Evolutionary conservation across 768 basidiomycete genomes (phyloP), one percentile per base, ranked within the genome.

Genomic region (Rhizopogon sp.): DNA sequence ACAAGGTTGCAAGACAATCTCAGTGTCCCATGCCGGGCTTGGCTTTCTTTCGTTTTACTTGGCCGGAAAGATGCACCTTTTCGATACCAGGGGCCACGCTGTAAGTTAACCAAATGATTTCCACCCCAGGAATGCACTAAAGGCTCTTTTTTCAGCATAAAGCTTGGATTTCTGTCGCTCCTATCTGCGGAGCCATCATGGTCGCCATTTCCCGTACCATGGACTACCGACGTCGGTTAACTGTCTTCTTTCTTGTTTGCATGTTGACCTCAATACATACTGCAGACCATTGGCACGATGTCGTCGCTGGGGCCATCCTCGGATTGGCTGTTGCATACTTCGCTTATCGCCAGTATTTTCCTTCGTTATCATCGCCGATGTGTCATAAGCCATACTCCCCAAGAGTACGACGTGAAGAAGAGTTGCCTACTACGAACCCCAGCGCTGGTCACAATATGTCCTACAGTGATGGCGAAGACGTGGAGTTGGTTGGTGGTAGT

Each of bases 21-120:
- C 61, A 91, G 93, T 96, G 52, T 92, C 94, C 0, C 98, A 96
- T 66, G 91, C 93, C 6, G 96, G 96, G 1, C 77, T 99, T 7
- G 91, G 90, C 1, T 95, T 94, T 72, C 76, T 98, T 40, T 76
- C 88, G 1, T 86, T 90, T 59, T 98, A 97, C 67, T 72, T 95
- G 6, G 89, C 91, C 10, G 97, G 95, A 2, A 98, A 98, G 70
- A 73, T 96, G 62, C 94, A 95, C 64, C 72, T 98, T 5, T 96
- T 93, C 58, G 93, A 97, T 66, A 76, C 74, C 25, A 78, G 83
- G 44, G 94, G 93, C 3, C 82, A 92, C 65, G 72, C 82, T 54
- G 83, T 88, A 66, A 53, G 79, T 69, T 35, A 16, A 2, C 46
- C 10, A 37, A 42, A 51, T 22, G 6, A 17, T 47, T 31, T 41